Base-by-base conservation (phyloP, 306 rosid genomes). In the Geum urbanum region DNA sequence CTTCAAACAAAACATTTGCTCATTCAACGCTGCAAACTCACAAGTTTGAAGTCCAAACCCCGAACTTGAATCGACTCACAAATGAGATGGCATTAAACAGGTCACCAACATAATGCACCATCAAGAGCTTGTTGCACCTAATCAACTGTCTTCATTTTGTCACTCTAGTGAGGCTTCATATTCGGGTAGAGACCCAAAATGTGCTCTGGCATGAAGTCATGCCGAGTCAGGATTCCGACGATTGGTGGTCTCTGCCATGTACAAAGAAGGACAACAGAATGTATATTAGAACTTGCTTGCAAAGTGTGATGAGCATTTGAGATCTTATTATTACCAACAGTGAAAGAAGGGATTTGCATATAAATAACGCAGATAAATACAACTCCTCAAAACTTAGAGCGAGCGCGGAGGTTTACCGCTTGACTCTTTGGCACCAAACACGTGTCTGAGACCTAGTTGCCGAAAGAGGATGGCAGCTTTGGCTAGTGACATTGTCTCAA, bases 151-250 rank as follows among this genome's bases (percentile, higher is more conserved):
- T 53, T 41, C 69, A 60, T 81, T 79, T 81, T 73, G 77, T 72
- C 27, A 24, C 27, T 5, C 9, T 24, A 76, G 78, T 63, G 86
- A 67, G 77, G 83, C 71, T 80, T 78, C 62, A 94, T 71, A 45
- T 87, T 66, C n/a, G 97, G 97, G 79, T 85, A 72, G 27, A 85
- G 95, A 73, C 95, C 97, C 83, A 90, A 80, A 70, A 94, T 70
- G 80, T 94, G 97, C 76, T 94, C 98, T 1, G 84, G 92, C 97
- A 94, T 90, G 68, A 94, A 90, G 84, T 94, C 98, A 41, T 94
- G 98, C 68, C 98, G 88, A 0, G 98, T 94, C 54, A 94, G 84
- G 70, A 94, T 90, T 75, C 98, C 98, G 11, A 84, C 96, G 40
- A 94, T 78, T 4, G 97, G 98, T 76, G 89, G 89, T 76, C 96